Base-by-base conservation (phyloP, 2,329 filamentous ascomycete genomes). In the Colletotrichum orchidophilum region DNA sequence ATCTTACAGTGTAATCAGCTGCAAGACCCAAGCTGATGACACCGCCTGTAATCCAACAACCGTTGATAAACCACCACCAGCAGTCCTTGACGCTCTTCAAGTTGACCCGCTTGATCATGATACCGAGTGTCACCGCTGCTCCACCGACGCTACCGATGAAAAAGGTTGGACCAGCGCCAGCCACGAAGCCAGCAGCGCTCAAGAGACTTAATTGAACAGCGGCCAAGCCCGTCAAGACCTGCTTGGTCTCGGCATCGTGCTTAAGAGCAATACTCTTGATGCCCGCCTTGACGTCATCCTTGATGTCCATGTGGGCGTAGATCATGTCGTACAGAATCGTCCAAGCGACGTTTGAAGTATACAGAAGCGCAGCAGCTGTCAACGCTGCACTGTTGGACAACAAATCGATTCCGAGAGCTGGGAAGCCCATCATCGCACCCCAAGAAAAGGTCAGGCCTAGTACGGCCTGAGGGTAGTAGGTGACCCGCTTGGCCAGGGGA, bases 241-340 rank as follows among this genome's bases (percentile, higher is more conserved):
- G 83, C 81, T 96, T 97, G 1, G 94, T 95, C 72, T 95, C 87
- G 5, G 88, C 86, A 73, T 93, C 92, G 75, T 97, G 94, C 78
- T 92, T 92, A 49, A 97, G 84, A 1, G 93, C 94, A 75, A 97
- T 96, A 77, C 92, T 94, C 84, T 96, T 97, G 82, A 97, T 96
- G 9, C 94, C 95, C 0, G 92, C 94, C 80, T 94, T 95, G 72
- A 87, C 90, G 78, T 97, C 94, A 76, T 97, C 94, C 77, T 92
- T 92, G 80, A 96, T 92, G 77, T 97, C 94, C 91, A 96, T 96
- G 79, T 97, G 94, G 15, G 94, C 94, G 80, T 97, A 97, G 35
- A 97, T 94, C 90, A 96, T 97, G 80, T 97, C 94, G 80, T 97
- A 97, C 49, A 97, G 82, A 29, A 97, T 87, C 0, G 94, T 97